Evolutionary conservation across 176 grass and related monocot species (phyloP), one percentile per base, ranked within the genome.

Genomic region (Hyparrhenia diplandra): DNA sequence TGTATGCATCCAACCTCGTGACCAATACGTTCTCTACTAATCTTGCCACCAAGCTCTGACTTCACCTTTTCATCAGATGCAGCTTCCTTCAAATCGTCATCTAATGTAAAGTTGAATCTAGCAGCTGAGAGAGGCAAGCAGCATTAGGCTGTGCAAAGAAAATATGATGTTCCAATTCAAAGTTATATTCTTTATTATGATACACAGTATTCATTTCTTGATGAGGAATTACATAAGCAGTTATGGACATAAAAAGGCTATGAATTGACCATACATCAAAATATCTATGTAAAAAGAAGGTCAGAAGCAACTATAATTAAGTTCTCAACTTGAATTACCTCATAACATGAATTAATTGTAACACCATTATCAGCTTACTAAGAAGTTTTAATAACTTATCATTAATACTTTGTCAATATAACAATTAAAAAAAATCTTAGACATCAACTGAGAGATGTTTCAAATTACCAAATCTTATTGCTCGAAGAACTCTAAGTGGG

Each of bases 401-500:
- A 39, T 72, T 36, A 72, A 74, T 42, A 46, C 60, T 51, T 79
- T 49, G 45, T 20, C 20, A 23, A 31, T 39, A 60, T 83, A 31
- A 49, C 17, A 64, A 68, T 52, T 58, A 32, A 32, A 1, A 61
- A 74, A 70, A 85, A 43, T 36, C 36, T 69, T 74, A 60, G 30
- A 88, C 54, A 70, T 40, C 24, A 80, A 81, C 40, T 51, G 42
- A 14, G 40, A 49, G n/a, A 39, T 77, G 60, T 37, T 67, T 64
- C 6, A 30, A 83, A 14, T 30, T 85, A 98, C 95, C 95, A 85
- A 98, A 98, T 73, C 95, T 90, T 82, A 98, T 98, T 71, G 95
- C 95, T 76, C 95, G 90, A 89, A 98, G 95, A 84, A 98, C 95
- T 82, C 95, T 84, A 76, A 98, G 95, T 17, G 95, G 95, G 73